Conservation (phyloP, 495 filamentous ascomycete species). For the Podospora pseudopauciseta region DNA sequence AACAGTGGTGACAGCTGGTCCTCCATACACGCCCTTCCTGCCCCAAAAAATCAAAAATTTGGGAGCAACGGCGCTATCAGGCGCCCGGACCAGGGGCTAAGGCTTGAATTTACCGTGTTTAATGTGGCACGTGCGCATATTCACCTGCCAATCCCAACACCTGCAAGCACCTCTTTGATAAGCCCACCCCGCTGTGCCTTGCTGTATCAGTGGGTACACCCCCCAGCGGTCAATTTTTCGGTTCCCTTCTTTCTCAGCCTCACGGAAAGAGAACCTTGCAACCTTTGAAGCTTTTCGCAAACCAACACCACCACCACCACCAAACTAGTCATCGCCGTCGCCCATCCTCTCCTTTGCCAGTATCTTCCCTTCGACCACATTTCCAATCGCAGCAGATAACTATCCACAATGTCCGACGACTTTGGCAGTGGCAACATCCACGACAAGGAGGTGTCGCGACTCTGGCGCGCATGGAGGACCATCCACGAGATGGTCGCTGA, state of each 20-base stretch:
- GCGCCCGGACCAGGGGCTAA: not conserved
- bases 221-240: constrained; percentile 9
- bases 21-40: not conserved
- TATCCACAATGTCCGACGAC: constrained; percentile 52
- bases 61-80: not conserved
- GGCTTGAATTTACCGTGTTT: not conserved
- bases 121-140: not conserved
- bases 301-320: not conserved
- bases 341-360: constrained; percentile 2
- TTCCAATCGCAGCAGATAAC: constrained; percentile 15
- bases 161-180: not conserved
- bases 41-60: not conserved
- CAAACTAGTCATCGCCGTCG: not conserved
- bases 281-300: constrained; percentile 6
- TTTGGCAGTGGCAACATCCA: constrained; percentile 38
- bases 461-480: constrained; percentile 86
- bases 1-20: constrained; percentile 9
- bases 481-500: constrained; percentile 85
- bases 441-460: constrained; percentile 62
- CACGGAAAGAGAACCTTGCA: constrained; percentile 10
- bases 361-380: constrained; percentile 1
- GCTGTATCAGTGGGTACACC: not conserved
- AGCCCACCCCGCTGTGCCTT: not conserved
- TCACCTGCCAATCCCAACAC: not conserved
- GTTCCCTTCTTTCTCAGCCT: constrained; percentile 6